Percentiles rank a stretch among this genome's conserved stretches.
Evolutionary conservation across 2,329 filamentous ascomycete genomes (phyloP).

Genomic region (Aspergillus sp.): DNA sequence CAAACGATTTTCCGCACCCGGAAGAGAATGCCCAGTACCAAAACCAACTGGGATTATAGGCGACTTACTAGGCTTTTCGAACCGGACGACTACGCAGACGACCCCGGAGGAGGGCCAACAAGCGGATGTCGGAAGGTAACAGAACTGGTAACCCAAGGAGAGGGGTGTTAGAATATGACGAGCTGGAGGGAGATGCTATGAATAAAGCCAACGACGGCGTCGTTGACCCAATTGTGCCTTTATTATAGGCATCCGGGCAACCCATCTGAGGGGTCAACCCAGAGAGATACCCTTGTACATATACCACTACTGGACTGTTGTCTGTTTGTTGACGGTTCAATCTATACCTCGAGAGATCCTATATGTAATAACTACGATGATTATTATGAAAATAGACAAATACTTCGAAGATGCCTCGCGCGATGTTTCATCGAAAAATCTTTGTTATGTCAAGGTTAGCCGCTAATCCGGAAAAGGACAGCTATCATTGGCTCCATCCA

Average conservation of each 20-base stretch:
- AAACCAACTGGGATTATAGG: slow-evolving; percentile 81
- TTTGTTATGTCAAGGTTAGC: background rate
- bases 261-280: slow-evolving; percentile 1
- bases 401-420: background rate
- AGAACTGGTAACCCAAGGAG: background rate
- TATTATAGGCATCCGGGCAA: background rate
- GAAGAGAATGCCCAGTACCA: slow-evolving; percentile 85
- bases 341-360: background rate
- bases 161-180: background rate
- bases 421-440: background rate
- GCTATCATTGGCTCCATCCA: slow-evolving; percentile 16
- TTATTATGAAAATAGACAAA: background rate
- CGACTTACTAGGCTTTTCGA: slow-evolving; percentile 70
- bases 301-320: slow-evolving; percentile 11
- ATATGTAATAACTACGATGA: background rate
- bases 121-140: slow-evolving; percentile 2
- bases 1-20: slow-evolving; percentile 42
- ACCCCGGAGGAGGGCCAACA: slow-evolving; percentile 15
- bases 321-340: background rate
- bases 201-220: background rate
- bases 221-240: background rate
- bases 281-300: slow-evolving; percentile 27
- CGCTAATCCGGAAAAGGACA: slow-evolving; percentile 23
- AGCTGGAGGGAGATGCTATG: background rate
- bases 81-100: slow-evolving; percentile 22